Conservation (phyloP, 1,284 basidiomycete species). For the Puccinia coronata region DNA sequence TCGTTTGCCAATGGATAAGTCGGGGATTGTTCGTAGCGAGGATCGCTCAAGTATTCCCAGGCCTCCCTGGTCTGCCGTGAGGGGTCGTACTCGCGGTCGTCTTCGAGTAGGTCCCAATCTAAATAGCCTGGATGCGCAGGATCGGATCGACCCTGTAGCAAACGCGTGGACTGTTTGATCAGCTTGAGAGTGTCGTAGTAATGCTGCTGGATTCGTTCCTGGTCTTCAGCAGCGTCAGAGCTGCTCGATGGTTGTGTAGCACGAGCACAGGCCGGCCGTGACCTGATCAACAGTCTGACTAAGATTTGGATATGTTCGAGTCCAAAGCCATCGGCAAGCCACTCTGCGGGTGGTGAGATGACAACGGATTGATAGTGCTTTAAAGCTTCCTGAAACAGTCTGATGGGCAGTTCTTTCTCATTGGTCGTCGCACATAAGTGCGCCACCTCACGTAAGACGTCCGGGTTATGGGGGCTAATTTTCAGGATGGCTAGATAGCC, state of each 20-base stretch:
- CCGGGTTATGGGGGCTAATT: slow-evolving; percentile 67
- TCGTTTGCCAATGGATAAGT: slow-evolving; percentile 74
- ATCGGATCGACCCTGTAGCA: slow-evolving; percentile 79
- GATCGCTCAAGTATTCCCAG: slow-evolving; percentile 56
- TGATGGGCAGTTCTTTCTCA: slow-evolving; percentile 68
- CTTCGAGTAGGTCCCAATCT: slow-evolving; percentile 76
- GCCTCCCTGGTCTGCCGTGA: slow-evolving; percentile 58
- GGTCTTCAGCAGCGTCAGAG: not conserved
- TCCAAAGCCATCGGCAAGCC: slow-evolving; percentile 31
- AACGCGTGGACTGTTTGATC: slow-evolving; percentile 76
- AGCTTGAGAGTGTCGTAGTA: slow-evolving; percentile 71
- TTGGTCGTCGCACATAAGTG: slow-evolving; percentile 73
- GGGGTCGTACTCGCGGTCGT: slow-evolving; percentile 83
- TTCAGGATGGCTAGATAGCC: slow-evolving; percentile 43
- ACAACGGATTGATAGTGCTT: slow-evolving; percentile 58
- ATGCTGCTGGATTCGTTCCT: slow-evolving; percentile 24
- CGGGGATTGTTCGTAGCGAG: slow-evolving; percentile 56
- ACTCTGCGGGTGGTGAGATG: slow-evolving; percentile 20
- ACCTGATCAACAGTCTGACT: slow-evolving; percentile 24
- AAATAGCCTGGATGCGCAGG: slow-evolving; percentile 60
- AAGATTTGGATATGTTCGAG: slow-evolving; percentile 40
- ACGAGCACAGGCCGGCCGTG: not conserved
- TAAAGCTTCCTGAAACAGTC: slow-evolving; percentile 69
- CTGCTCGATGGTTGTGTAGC: not conserved
- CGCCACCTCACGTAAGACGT: slow-evolving; percentile 75